Evolutionary conservation across 495 filamentous ascomycete species (phyloP), one percentile per base, ranked within the genome.

Genomic region (Lichina pygmaea): DNA sequence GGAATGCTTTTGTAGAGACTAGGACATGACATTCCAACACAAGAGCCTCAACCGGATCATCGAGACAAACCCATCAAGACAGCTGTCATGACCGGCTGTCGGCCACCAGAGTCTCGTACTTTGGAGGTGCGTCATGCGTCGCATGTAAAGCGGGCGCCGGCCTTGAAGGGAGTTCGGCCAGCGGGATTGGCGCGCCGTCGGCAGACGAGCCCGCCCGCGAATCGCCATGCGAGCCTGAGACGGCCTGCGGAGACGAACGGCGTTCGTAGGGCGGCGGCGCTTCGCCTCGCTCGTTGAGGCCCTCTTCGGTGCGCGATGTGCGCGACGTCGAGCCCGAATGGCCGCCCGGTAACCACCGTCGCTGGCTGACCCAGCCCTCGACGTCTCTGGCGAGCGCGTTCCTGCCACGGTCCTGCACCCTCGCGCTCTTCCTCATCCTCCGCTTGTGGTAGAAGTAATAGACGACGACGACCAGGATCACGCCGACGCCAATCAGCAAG

Each of bases 231-330:
- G 24, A 24, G 24, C 24, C 24, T 4, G 24, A 24, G 24, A 1
- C 24, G 13, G 36, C 13, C 37, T 24, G 13, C 6, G 38, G 10
- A 8, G 37, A 31, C 1, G 37, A 31, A 0, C 38, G 42, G 8
- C 55, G 51, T 42, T 53, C 43, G 50, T 64, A 64, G 2, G 59
- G 55, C 38, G 62, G 62, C 8, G 62, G 62, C 8, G 62, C 57
- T 48, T 63, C 61, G 16, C 59, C 62, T 8, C 50, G 34, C 51
- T 63, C 62, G 50, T 64, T 54, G 30, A 64, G 47, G 31, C 62
- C 62, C 46, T 64, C 62, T 42, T 59, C 58, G 12, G 34, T 42
- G 6, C 47, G 45, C 37, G 53, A 49, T 2, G 46, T 32, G 30
- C 45, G 30, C 3, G 33, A 45, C 24, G 45, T 46, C 34, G 48